Base-by-base conservation (phyloP, 2,329 filamentous ascomycete species). In the Colletotrichum sp. region DNA sequence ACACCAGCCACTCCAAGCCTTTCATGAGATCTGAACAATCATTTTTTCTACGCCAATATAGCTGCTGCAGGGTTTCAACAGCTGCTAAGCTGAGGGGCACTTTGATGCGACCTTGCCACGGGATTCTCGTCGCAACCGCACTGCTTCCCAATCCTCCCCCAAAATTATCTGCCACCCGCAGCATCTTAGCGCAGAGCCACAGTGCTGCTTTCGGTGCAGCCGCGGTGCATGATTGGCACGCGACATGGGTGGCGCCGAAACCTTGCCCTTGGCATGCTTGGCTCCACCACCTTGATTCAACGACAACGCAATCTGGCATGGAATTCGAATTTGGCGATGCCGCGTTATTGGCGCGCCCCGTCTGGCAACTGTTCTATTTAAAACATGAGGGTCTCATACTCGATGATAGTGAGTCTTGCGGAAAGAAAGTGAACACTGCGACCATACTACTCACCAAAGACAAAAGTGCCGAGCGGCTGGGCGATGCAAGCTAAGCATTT, bases 201-300 rank as follows among this genome's bases (percentile, higher is more conserved):
- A 36, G 27, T 15, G 48, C 65, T 57, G 9, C 7, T 57, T 68
- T 36, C 30, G 65, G 65, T 13, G 15, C 27, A 30, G 28, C 2
- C 13, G 19, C n/a, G 16, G 15, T 30, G 5, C 19, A 5, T 57
- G 65, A 68, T 68, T 68, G 65, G 65, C 25, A 3, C 22, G 11
- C 65, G 13, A 36, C 65, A 68, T 57, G 65, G 65, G 27, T 36
- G 65, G 48, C 65, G 48, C 48, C 8, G 65, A 25, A 68, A 68
- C 65, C 44, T 34, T 27, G 44, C 44, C 28, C 65, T 22, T 55
- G 64, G n/a, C 44, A 9, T n/a, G 2, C 1, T 16, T 25, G 13
- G n/a, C 44, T 27, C 65, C 65, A 57, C 44, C 39, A 68, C 30
- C 13, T 68, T 68, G 65, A 68, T 55, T 57, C 28, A 52, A 68